Evolutionary conservation across 2,329 filamentous ascomycete genomes (phyloP).

Genomic region (Pseudogymnoascus sp.): DNA sequence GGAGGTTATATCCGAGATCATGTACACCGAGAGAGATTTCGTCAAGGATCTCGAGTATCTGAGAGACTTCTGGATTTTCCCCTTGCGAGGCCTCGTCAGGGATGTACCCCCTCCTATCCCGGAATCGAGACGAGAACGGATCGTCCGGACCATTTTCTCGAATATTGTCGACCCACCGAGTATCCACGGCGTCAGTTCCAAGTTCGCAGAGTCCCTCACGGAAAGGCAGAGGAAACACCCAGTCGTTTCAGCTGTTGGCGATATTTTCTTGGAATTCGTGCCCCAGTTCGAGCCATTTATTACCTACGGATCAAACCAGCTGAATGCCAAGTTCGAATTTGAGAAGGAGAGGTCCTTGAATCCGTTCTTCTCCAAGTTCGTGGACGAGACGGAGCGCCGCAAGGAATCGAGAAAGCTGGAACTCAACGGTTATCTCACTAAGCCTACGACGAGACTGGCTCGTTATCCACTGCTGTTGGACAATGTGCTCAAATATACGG

Average conservation of each 20-base stretch:
- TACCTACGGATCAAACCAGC: constrained; percentile 86
- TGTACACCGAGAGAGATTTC: constrained; percentile 97
- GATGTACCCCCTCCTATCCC: constrained; percentile 72
- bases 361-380: constrained; percentile 76
- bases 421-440: constrained; percentile 94
- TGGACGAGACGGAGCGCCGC: constrained; percentile 90
- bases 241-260: constrained; percentile 81
- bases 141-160: constrained; percentile 89
- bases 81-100: constrained; percentile 64
- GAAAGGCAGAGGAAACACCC: constrained; percentile 83
- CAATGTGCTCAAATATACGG: constrained; percentile 84
- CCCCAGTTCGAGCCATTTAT: constrained; percentile 95
- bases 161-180: constrained; percentile 79
- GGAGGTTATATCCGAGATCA: constrained; percentile 95
- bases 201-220: constrained; percentile 80
- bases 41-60: constrained; percentile 98
- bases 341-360: constrained; percentile 91
- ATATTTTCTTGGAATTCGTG: constrained; percentile 88
- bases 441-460: constrained; percentile 90
- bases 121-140: constrained; percentile 75
- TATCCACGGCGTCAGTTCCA: constrained; percentile 84
- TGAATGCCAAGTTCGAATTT: constrained; percentile 96
- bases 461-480: constrained; percentile 89
- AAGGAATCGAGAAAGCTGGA: constrained; percentile 97
- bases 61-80: constrained; percentile 97